Evolutionary conservation across 805 yeast genomes (phyloP), one percentile per base, ranked within the genome.

Genomic region (Schwanniomyces vanrijiae): DNA sequence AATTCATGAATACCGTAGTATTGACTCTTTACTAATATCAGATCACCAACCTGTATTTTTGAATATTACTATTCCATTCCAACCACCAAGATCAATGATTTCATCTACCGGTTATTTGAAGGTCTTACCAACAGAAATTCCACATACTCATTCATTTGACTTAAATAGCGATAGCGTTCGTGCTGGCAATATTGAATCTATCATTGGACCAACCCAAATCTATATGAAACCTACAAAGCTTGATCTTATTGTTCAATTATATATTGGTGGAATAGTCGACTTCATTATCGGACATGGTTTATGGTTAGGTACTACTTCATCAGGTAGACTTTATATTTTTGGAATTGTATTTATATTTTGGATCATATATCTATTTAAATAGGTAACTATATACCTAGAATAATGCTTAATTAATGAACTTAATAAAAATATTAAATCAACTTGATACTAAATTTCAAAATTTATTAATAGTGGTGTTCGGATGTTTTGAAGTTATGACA

Each of bases 1-100:
- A 48, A 54, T 81, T 1, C 53, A 64, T 11, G 58, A 61, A 3
- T 90, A 90, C 63, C 56, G 66, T 24, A 73, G 87, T 5, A 54
- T 87, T 1, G 61, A 69, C 1, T 60, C 69, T 0, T 64, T 85
- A 33, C 64, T 66, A 4, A 68, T 74, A 20, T 87, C 96, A 0
- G 97, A 90, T 63, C 97, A 90, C 64, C 79, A 80, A 41, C 96
- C 97, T 0, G 96, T 90, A 1, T 78, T 64, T 52, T 62, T 88
- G 31, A 63, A 64, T 5, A 60, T 85, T 1, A 57, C 66, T 0
- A 68, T 83, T 2, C 85, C 88, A 1, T 50, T 58, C n/a, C 44
- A 52, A 3, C 56, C 76, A 0, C 77, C 84, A 0, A 52, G 55
- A 14, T 52, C 65, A 5, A 59, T 68, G 8, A 55, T 68, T 0